Base-by-base conservation (phyloP, 305 asterid species). In the Fraxinus sp. region DNA sequence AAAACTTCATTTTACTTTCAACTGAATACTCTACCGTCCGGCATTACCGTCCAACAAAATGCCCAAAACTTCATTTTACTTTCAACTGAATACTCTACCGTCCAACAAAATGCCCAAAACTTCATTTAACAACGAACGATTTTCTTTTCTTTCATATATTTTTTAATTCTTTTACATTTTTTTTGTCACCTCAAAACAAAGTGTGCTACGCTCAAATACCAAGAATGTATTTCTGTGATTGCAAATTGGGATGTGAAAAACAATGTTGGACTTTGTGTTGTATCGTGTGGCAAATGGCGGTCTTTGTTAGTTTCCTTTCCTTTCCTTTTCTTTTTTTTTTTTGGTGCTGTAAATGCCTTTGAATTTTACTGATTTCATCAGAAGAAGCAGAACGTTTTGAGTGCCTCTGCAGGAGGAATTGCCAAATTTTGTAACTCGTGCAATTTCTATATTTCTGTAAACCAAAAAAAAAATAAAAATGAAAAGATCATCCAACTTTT, bases 101-200 rank as follows among this genome's bases (percentile, higher is more conserved):
- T 49, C 59, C 59, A 4, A 49, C 59, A 14, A 49, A 49, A 49
- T 49, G 59, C 59, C 59, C 59, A 49, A 14, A 49, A 49, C 59
- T 49, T 14, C 59, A 13, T 46, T 49, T 49, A 49, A 46, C 18
- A 46, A 14, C 57, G 22, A 68, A 10, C 8, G 8, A 9, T 11
- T 52, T 11, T 68, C 37, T 10, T 9, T 28, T 68, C 74, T 26
- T 86, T 80, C 64, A 68, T 75, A 79, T 68, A 39, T 57, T 57
- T 52, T 82, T 86, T 86, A 3, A 84, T 86, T 84, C 84, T 86
- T 86, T 81, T 83, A 46, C 76, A 22, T 26, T 18, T 76, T 78
- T 39, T 13, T 37, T 73, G 57, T 78, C 78, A 33, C 74, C 77
- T 74, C 81, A 78, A 72, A 71, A 78, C 81, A 13, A 16, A 78